Conservation (phyloP, 805 yeast genomes). For the Jamesozyma lodderae region DNA sequence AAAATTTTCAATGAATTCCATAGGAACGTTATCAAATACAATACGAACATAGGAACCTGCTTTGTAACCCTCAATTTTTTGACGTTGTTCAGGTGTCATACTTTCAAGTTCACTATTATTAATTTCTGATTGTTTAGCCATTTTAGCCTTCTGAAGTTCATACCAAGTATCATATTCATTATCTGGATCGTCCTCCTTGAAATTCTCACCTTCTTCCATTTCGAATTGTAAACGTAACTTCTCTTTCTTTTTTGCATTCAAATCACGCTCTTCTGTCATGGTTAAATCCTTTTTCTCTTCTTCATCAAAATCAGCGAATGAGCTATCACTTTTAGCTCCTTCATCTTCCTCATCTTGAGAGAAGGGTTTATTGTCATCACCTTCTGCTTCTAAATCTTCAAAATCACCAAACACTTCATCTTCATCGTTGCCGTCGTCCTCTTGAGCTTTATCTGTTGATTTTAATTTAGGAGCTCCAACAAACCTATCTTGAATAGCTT, state of each 20-base stretch:
- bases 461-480: slow-evolving; percentile 26
- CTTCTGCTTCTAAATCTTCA: slow-evolving; percentile 36
- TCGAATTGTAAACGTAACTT: slow-evolving; percentile 84
- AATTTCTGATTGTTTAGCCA: slow-evolving; percentile 92
- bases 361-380: slow-evolving; percentile 9
- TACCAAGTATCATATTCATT: slow-evolving; percentile 94
- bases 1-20: slow-evolving; percentile 81
- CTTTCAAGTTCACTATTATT: slow-evolving; percentile 70
- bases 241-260: slow-evolving; percentile 85
- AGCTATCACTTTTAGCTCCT: slow-evolving; percentile 31
- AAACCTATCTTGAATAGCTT: slow-evolving; percentile 26
- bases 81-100: slow-evolving; percentile 69
- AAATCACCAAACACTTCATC: slow-evolving; percentile 49
- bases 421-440: slow-evolving; percentile 33
- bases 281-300: slow-evolving; percentile 37
- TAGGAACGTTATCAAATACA: slow-evolving; percentile 75
- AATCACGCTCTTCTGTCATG: slow-evolving; percentile 64
- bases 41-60: slow-evolving; percentile 92
- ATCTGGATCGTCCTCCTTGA: slow-evolving; percentile 74
- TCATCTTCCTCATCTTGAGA: slow-evolving; percentile 13
- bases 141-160: slow-evolving; percentile 91
- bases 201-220: slow-evolving; percentile 50
- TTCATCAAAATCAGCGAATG: slow-evolving; percentile 35
- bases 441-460: slow-evolving; percentile 20
- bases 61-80: slow-evolving; percentile 78